phyloP scores from a whole-genome alignment of 208 protist species.

The Acanthamoeba lugdunensis region DNA sequence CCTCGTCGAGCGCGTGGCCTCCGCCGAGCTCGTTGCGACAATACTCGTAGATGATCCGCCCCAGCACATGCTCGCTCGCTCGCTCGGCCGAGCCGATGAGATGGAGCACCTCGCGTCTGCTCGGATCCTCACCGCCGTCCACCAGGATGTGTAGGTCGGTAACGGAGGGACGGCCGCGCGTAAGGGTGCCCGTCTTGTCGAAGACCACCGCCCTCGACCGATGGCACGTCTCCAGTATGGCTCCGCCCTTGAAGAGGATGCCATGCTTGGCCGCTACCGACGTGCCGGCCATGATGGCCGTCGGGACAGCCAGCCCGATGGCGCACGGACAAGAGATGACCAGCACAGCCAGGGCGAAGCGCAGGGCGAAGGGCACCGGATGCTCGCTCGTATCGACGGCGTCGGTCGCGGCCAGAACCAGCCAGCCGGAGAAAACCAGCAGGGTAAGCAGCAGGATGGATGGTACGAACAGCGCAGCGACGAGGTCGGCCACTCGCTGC shows the following conservation, averaged over 20 bases:
- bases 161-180: constrained; percentile 91
- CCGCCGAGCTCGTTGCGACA: neutral
- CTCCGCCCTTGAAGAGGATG: constrained; percentile 80
- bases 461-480: neutral
- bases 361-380: constrained; percentile 90
- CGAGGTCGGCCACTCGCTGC: neutral
- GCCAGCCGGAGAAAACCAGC: neutral
- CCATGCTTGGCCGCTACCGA: constrained; percentile 89
- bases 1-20: neutral
- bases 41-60: neutral
- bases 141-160: constrained; percentile 72
- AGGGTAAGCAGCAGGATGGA: neutral
- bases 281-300: constrained; percentile 96
- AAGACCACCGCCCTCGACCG: constrained; percentile 91
- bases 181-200: constrained; percentile 97
- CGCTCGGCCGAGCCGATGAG: neutral
- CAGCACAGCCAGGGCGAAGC: constrained; percentile 90
- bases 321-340: constrained; percentile 96
- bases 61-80: neutral
- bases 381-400: constrained; percentile 50
- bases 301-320: constrained; percentile 95
- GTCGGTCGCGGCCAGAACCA: neutral
- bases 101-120: neutral
- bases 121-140: too few relatives aligned
- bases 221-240: constrained; percentile 90